A percentile compares a stretch with the other conserved stretches of the same genome.
phyloP scores from a whole-genome alignment of 441 rosid species.

The Syzygium syzygioides region DNA sequence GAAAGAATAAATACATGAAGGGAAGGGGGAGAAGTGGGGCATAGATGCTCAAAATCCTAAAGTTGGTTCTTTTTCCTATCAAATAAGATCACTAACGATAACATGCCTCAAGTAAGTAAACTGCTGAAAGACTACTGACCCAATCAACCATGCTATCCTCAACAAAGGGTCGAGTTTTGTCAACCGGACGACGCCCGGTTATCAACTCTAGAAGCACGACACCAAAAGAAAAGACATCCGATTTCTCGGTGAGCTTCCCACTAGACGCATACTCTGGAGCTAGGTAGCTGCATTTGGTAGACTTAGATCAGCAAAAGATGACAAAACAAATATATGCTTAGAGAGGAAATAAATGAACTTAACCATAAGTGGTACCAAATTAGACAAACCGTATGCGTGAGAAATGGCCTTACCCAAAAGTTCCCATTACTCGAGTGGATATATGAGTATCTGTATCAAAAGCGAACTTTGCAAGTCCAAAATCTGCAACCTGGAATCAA shows the following conservation, averaged over 20 bases:
- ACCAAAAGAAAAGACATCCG: constrained; percentile 13
- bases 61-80: background rate
- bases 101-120: background rate
- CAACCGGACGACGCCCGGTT: constrained; percentile 11
- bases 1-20: background rate
- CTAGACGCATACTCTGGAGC: constrained; percentile 15
- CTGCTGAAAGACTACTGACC: background rate
- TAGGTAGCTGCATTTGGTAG: constrained; percentile 2
- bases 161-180: constrained; percentile 1
- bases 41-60: background rate
- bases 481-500: constrained; percentile 8
- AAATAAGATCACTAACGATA: background rate
- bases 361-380: background rate
- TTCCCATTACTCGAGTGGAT: constrained; percentile 15
- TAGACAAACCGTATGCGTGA: background rate
- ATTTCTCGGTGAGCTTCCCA: constrained; percentile 11
- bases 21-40: background rate
- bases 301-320: background rate
- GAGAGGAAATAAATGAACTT: background rate
- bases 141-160: constrained; percentile 17
- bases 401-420: constrained; percentile 4
- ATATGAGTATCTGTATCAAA: constrained; percentile 9
- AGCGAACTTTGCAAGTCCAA: constrained; percentile 9
- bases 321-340: background rate
- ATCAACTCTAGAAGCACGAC: constrained; percentile 15